Evolutionary conservation across 2,329 filamentous ascomycete species (phyloP).

Genomic region (Hirsutella thompsonii): DNA sequence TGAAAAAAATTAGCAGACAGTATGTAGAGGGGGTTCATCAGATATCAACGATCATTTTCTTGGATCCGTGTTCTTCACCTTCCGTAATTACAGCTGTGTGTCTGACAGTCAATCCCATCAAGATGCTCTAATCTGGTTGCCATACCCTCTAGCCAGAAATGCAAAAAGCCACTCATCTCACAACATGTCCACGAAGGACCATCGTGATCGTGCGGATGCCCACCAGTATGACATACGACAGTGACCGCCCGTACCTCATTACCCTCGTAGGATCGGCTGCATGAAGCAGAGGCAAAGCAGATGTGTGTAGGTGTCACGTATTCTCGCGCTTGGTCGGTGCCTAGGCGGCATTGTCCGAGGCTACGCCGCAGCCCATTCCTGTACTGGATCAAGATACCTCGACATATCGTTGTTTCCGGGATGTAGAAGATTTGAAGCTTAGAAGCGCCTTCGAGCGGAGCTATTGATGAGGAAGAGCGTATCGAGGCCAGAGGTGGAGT

Average conservation of each 20-base stretch:
- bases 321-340: neutral
- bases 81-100: too few species aligned
- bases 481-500: neutral
- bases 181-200: slow-evolving; percentile 1
- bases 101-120: too few species aligned
- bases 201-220: neutral
- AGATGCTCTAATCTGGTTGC: neutral
- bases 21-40: too few species aligned
- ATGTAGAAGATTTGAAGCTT: neutral
- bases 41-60: too few species aligned
- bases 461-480: neutral
- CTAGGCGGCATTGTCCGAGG: slow-evolving; percentile 2
- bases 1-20: too few species aligned
- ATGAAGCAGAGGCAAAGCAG: neutral
- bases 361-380: neutral
- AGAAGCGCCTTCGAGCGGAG: slow-evolving; percentile 1
- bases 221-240: neutral
- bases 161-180: slow-evolving; percentile 2
- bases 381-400: slow-evolving; percentile 2
- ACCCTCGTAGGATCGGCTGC: neutral
- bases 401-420: slow-evolving; percentile 1
- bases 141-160: neutral
- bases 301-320: neutral
- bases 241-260: neutral
- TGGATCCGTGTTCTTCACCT: too few species aligned